Conservation (phyloP, 2,329 filamentous ascomycete genomes). For the Ophiocordyceps camponoti-rufipedis region DNA sequence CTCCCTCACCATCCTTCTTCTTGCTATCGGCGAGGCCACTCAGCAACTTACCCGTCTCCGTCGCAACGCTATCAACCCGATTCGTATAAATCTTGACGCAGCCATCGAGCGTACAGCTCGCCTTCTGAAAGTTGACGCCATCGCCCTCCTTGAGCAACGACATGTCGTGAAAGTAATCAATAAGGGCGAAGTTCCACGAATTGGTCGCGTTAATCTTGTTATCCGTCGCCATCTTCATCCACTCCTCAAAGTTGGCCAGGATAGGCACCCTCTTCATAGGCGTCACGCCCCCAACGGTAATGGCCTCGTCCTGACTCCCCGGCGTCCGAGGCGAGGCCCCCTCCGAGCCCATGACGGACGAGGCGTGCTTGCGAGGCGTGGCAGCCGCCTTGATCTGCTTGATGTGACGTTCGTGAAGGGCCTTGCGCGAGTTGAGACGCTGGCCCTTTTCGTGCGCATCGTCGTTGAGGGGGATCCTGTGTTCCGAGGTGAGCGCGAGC, state of each 20-base stretch:
- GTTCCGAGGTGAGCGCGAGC: not conserved
- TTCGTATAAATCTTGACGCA: constrained; percentile 99
- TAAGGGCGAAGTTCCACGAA: constrained; percentile 99
- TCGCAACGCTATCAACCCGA: constrained; percentile 93
- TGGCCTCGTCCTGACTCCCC: constrained; percentile 5
- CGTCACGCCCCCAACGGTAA: constrained; percentile 58
- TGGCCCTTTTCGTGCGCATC: constrained; percentile 83
- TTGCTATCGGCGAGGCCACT: constrained; percentile 86
- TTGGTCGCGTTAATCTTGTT: constrained; percentile 98
- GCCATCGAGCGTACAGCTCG: constrained; percentile 89
- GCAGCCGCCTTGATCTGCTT: constrained; percentile 66
- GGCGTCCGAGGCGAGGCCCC: constrained; percentile 26
- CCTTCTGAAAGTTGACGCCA: constrained; percentile 95
- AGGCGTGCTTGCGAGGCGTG: constrained; percentile 46
- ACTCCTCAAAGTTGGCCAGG: constrained; percentile 95
- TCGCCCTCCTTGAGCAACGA: constrained; percentile 90
- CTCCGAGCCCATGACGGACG: constrained; percentile 36
- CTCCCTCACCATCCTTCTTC: constrained; percentile 48
- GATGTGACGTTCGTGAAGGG: constrained; percentile 76
- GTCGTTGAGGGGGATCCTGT: constrained; percentile 87
- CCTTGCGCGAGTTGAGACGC: constrained; percentile 72
- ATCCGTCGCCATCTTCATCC: constrained; percentile 99
- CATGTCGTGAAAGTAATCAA: constrained; percentile 99
- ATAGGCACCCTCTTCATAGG: constrained; percentile 94
- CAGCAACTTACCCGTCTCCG: constrained; percentile 85